Percentiles rank a stretch among this genome's conserved stretches.
Conservation (phyloP, 345 rosid species). For the Carallia pectinifolia region DNA sequence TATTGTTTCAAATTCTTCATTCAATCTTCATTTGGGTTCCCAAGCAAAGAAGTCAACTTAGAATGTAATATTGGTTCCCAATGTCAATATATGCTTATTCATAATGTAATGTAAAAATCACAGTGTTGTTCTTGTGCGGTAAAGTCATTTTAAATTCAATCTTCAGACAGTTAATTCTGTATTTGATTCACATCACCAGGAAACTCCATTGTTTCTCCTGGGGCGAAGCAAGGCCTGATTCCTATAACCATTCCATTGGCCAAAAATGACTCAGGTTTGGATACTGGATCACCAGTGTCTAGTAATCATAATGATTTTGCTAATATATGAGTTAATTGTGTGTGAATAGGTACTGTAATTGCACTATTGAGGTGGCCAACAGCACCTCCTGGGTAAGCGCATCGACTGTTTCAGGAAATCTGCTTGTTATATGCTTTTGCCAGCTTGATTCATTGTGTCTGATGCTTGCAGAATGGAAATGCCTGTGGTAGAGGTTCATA, state of each 20-base stretch:
- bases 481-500: slow-evolving; percentile 32
- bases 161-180: neutral
- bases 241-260: slow-evolving; percentile 27
- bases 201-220: slow-evolving; percentile 18
- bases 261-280: slow-evolving; percentile 23
- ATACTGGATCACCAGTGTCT: neutral
- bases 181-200: slow-evolving; percentile 11
- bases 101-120: neutral
- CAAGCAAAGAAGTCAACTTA: too few species aligned
- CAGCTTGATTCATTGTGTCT: neutral
- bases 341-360: slow-evolving; percentile 13
- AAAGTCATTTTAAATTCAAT: neutral
- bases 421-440: neutral
- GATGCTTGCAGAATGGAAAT: slow-evolving; percentile 24
- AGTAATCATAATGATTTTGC: slow-evolving; percentile 6
- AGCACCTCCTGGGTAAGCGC: slow-evolving; percentile 29
- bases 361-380: slow-evolving; percentile 34
- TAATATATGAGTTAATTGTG: slow-evolving; percentile 5
- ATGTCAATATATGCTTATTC: neutral
- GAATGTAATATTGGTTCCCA: neutral
- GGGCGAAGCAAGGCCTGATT: slow-evolving; percentile 22
- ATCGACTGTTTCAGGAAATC: neutral
- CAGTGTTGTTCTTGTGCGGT: neutral
- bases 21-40: neutral
- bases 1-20: neutral